Evolutionary conservation across 495 filamentous ascomycete genomes (phyloP), one percentile per base, ranked within the genome.

Genomic region (Aspergillus leporis): DNA sequence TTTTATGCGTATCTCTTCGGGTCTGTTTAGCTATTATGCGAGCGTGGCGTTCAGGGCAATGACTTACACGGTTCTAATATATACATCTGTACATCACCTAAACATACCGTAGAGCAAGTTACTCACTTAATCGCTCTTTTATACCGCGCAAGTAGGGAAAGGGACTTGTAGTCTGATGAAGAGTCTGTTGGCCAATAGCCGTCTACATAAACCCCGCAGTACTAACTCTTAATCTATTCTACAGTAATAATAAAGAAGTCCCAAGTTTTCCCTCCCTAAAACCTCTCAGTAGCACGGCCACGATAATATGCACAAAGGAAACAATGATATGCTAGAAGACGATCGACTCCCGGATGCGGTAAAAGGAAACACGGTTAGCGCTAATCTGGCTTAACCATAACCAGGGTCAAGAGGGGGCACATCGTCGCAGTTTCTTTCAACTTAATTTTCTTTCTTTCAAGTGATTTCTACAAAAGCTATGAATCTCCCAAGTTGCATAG

Each of bases 41-140:
- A 67, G 60, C 64, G 60, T 47, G 62, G 62, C 53, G 65, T 65
- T 61, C 5, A 48, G 54, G 21, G 43, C 30, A 48, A 40, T 31
- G 47, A 3, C 36, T 46, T 25, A 21, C 10, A 19, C 38, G 51
- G 2, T 36, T 23, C 7, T 47, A 23, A 47, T 47, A n/a, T 23
- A 4, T 47, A 40, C 10, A 23, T 47, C 16, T 41, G 38, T 41
- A 41, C 13, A 41, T 16, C n/a, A 41, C 6, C 38, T 41, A 41
- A 41, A 41, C 38, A 41, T 41, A 41, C 38, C 25, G 10, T 3
- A 21, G 9, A 47, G 19, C 21, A n/a, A 47, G 18, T 47, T 47
- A 47, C 13, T 23, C 19, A 4, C 10, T 9, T 40, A 3, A 21
- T 23, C 7, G 19, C 43, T 14, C 6, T 23, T 9, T 14, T 23